Percentiles rank a stretch among this genome's conserved stretches.
Evolutionary conservation across 208 protist genomes (phyloP).

Genomic region (Angomonas ambiguus): DNA sequence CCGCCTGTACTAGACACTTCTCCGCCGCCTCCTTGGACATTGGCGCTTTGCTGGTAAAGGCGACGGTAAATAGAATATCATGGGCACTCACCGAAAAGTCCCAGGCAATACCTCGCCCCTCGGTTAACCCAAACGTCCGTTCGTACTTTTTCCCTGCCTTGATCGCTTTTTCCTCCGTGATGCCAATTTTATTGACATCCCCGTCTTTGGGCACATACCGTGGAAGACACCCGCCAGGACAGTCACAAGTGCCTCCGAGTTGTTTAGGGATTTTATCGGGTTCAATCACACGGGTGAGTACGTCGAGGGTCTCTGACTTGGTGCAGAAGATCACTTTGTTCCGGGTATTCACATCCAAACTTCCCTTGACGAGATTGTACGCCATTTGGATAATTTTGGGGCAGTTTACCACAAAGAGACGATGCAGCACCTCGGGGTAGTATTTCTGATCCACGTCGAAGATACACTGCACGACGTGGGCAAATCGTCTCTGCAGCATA

Average conservation of each 20-base stretch:
- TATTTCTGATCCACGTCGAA: conserved; percentile 68
- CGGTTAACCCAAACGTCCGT: conserved; percentile 10
- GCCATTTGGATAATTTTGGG: conserved; percentile 41
- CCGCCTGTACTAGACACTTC: neutral
- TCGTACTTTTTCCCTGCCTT: conserved; percentile 39
- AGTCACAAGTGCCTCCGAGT: conserved; percentile 50
- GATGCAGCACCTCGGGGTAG: conserved; percentile 73
- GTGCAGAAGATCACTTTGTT: conserved; percentile 66
- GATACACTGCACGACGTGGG: conserved; percentile 37
- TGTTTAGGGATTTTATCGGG: conserved; percentile 55
- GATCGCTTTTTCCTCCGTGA: conserved; percentile 34
- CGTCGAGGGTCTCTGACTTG: conserved; percentile 33
- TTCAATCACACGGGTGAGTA: conserved; percentile 54
- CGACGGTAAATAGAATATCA: conserved; percentile 26
- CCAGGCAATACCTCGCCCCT: conserved; percentile 19
- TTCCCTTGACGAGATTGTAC: conserved; percentile 49
- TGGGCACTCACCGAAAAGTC: conserved; percentile 18
- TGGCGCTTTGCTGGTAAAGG: conserved; percentile 8
- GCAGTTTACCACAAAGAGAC: conserved; percentile 69
- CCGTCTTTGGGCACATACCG: conserved; percentile 18
- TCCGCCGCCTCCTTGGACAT: neutral
- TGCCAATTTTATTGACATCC: conserved; percentile 13
- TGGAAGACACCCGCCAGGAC: conserved; percentile 52
- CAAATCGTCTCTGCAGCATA: conserved; percentile 40
- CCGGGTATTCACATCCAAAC: conserved; percentile 57